Evolutionary conservation across 225 moss, liverwort and hornwort species (phyloP), one percentile per base, ranked within the genome.

Genomic region (Pseudoscleropodium purum): DNA sequence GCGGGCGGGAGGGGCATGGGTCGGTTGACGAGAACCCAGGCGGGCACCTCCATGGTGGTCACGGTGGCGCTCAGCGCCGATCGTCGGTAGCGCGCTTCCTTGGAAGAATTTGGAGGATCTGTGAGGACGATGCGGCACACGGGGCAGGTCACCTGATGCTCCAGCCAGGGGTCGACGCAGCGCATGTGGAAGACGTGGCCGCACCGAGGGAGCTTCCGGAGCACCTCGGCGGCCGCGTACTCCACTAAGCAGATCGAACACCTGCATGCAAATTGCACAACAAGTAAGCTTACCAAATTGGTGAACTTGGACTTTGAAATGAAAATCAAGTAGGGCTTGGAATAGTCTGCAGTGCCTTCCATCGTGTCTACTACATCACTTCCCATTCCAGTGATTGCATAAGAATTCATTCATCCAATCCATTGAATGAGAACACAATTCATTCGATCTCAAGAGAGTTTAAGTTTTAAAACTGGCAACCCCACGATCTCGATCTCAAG

Each of bases 21-120:
- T 47, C 94, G 91, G 47, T 95, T 95, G 27, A 95, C 92, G 69
- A 95, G 90, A 37, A 95, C 94, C 94, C 94, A 95, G 51, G 93
- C 90, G 18, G 94, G 94, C 1, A 89, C 81, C 63, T 90, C 89
- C 45, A 91, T 88, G 64, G 88, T 79, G 20, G 83, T 64, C 64
- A 88, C 88, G 18, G 91, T 36, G 15, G 86, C 56, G 37, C 49
- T n/a, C 64, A 66, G 25, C 9, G 87, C 34, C 56, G 54, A 19
- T 27, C 87, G 60, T 24, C 47, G 41, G 70, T 34, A 51, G 27
- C 39, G 54, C 34, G 80, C 34, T 34, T 60, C 37, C 78, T 66
- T 88, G 45, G 89, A 41, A 84, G 41, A 54, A 57, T 65, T 23
- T 3, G 15, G 81, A 15, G 81, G 84, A 66, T 77, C 91, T 7